Conservation (phyloP, 768 basidiomycete genomes). For the Lactifluus rugatus region DNA sequence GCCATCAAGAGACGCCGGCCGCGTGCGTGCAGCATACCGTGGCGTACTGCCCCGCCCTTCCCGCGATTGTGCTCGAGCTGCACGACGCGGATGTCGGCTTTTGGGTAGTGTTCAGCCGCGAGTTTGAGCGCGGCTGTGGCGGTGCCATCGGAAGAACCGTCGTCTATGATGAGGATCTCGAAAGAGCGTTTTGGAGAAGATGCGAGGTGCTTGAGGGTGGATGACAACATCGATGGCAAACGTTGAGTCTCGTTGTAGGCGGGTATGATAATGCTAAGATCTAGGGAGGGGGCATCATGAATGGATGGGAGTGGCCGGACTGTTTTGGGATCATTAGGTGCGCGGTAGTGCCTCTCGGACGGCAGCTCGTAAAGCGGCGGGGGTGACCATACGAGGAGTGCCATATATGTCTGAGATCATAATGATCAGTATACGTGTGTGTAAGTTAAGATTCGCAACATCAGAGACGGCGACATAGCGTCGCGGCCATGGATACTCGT, state of each 20-base stretch:
- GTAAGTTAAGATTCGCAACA: background rate
- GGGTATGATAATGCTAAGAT: slow-evolving; percentile 77
- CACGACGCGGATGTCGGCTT: slow-evolving; percentile 65
- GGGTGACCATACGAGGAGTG: slow-evolving; percentile 69
- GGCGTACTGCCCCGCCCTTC: slow-evolving; percentile 88
- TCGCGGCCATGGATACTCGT: slow-evolving; percentile 53
- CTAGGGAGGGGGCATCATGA: slow-evolving; percentile 47
- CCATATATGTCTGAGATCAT: slow-evolving; percentile 49
- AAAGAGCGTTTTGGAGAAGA: slow-evolving; percentile 41
- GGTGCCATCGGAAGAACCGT: slow-evolving; percentile 78
- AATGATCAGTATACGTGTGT: slow-evolving; percentile 10
- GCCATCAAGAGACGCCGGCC: slow-evolving; percentile 80
- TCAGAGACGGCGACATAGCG: slow-evolving; percentile 33
- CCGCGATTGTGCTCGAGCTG: slow-evolving; percentile 73
- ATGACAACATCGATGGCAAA: slow-evolving; percentile 73
- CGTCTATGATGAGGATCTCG: slow-evolving; percentile 85
- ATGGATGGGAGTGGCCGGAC: slow-evolving; percentile 48
- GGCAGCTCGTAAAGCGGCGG: slow-evolving; percentile 48
- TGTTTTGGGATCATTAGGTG: slow-evolving; percentile 41
- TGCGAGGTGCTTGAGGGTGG: slow-evolving; percentile 57
- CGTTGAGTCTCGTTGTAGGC: slow-evolving; percentile 87
- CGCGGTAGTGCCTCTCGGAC: slow-evolving; percentile 64
- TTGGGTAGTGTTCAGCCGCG: slow-evolving; percentile 41
- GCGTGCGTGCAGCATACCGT: slow-evolving; percentile 78
- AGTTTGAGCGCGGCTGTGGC: slow-evolving; percentile 52